These are phyloP conservation scores for Capsicum pubescens DNA, from an alignment of 257 asterid species.

Conservation along the genomic window DNA sequence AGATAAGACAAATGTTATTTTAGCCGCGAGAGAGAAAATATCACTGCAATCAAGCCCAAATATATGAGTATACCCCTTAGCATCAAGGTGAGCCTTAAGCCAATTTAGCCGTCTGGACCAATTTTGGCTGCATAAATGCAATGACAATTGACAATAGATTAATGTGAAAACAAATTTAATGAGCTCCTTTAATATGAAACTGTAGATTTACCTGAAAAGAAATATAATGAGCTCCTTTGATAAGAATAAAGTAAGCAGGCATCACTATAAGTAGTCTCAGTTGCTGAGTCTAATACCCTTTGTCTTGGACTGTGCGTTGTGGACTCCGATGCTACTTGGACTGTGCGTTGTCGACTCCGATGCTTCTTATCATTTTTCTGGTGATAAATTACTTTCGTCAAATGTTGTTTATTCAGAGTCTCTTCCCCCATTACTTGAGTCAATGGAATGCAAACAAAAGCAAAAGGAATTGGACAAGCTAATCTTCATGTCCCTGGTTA, in stretches of 20 bases:
- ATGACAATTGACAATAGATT: neutral
- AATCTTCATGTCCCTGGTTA: neutral
- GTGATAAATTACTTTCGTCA: neutral
- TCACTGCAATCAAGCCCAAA: neutral
- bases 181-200: neutral
- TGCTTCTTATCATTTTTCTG: neutral
- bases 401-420: neutral
- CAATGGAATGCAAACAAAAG: neutral
- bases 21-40: neutral
- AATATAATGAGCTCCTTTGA: neutral
- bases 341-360: neutral
- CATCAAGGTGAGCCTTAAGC: neutral
- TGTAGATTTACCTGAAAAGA: neutral
- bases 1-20: neutral
- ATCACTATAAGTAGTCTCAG: neutral
- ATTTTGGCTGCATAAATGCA: neutral
- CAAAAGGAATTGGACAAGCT: neutral
- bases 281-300: neutral
- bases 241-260: neutral
- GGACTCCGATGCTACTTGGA: neutral
- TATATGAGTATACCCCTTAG: neutral
- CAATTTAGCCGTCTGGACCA: neutral
- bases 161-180: neutral
- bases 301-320: neutral
- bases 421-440: neutral